Evolutionary conservation across 1,284 basidiomycete genomes (phyloP), one percentile per base, ranked within the genome.

Genomic region (Moniliophthora roreri): DNA sequence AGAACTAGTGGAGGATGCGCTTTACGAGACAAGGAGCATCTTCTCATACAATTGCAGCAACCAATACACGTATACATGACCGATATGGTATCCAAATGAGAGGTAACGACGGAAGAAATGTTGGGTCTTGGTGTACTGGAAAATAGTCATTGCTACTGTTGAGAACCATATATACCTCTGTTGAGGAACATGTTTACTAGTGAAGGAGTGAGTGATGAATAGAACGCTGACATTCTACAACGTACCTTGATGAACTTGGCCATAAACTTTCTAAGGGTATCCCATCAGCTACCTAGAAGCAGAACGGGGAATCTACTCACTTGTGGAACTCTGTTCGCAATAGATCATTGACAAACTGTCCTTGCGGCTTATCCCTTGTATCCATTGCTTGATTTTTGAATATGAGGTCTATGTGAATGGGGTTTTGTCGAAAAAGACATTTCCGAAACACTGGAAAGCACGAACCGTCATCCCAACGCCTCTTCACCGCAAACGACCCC

Each of bases 351-450:
- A 97, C 93, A 65, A 98, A 97, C 58, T 90, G 87, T 10, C 88
- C 87, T 60, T 80, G 78, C 3, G 79, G 74, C 66, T 87, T 91
- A 58, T 81, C 81, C 52, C 74, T 76, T 34, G 74, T 69, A 46
- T 79, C 81, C 69, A 87, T 85, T 0, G 95, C 91, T 71, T 98
- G 95, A 68, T 97, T 97, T 76, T 97, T 97, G 82, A 98, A 98
- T 64, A 98, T 95, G 53, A 96, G 75, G 71, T 98, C 92, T 92
- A 57, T 44, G 54, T 52, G 15, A 48, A 32, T 53, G 24, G 44
- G 38, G 48, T 3, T 38, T 16, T 24, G 34, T 36, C 26, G 34
- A 1, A 15, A 9, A 21, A 16, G 28, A 24, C 10, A 1, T 26
- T 15, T 24, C 36, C n/a, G 4, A 23, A 39, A 38, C 24, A 8